Evolutionary conservation across 768 basidiomycete species (phyloP).

Genomic region (Boletus rubroflammeus): DNA sequence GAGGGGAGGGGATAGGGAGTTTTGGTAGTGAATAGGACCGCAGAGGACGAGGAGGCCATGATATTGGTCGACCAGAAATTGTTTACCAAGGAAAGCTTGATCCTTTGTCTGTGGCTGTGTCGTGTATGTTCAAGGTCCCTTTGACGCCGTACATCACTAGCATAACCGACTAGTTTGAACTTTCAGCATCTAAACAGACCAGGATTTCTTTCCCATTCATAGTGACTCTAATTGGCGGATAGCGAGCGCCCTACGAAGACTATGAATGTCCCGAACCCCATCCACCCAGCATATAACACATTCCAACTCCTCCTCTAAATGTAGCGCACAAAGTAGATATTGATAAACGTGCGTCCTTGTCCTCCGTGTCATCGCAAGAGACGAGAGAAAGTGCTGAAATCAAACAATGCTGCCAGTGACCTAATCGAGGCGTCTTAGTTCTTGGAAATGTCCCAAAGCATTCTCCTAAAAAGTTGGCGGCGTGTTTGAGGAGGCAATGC

Average conservation of each 20-base stretch:
- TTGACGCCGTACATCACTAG: neutral
- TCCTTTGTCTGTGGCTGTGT: neutral
- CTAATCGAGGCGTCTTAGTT: too few relatives aligned
- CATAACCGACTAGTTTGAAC: neutral
- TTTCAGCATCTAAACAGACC: neutral
- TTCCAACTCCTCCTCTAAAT: neutral
- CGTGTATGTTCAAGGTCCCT: neutral
- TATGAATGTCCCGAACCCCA: neutral
- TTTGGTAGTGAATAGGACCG: constrained; percentile 20
- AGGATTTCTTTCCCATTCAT: too few relatives aligned
- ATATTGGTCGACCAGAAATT: neutral
- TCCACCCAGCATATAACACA: too few relatives aligned
- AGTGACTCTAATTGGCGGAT: neutral
- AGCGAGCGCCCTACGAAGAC: neutral
- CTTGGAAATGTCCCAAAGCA: too few relatives aligned
- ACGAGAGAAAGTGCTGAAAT: too few relatives aligned
- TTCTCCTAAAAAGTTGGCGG: too few relatives aligned
- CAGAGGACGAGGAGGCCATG: constrained; percentile 10
- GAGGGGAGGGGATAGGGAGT: constrained; percentile 37
- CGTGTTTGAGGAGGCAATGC: too few relatives aligned
- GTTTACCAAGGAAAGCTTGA: neutral
- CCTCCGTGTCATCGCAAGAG: neutral
- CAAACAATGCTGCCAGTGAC: too few relatives aligned
- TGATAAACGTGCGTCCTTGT: neutral
- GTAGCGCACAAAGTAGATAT: neutral